phyloP scores from a whole-genome alignment of 1,139 yeast species.

The Hyphopichia khmerensis region DNA sequence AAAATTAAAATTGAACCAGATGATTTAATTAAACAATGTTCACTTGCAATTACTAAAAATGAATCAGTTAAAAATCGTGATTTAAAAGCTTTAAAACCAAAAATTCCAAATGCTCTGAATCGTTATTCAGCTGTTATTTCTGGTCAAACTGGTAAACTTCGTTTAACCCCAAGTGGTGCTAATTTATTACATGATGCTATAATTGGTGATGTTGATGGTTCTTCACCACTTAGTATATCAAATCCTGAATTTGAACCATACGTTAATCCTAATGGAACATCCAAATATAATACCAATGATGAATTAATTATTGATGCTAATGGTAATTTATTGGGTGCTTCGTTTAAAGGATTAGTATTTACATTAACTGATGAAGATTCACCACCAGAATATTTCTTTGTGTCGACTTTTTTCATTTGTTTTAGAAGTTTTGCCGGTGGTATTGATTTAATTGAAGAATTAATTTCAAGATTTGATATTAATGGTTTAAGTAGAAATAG shows the following conservation, averaged over 20 bases:
- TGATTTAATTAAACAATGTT: slow-evolving; percentile 60
- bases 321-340: slow-evolving; percentile 70
- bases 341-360: slow-evolving; percentile 71
- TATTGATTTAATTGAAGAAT: slow-evolving; percentile 64
- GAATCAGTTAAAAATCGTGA: slow-evolving; percentile 31
- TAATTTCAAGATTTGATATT: slow-evolving; percentile 66
- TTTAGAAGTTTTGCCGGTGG: slow-evolving; percentile 76
- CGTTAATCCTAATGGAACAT: slow-evolving; percentile 15
- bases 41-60: slow-evolving; percentile 57
- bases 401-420: slow-evolving; percentile 76
- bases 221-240: slow-evolving; percentile 43
- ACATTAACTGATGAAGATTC: slow-evolving; percentile 70
- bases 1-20: slow-evolving; percentile 58
- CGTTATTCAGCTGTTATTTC: slow-evolving; percentile 64
- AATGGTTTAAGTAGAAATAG: slow-evolving; percentile 30
- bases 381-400: slow-evolving; percentile 68
- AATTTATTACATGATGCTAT: slow-evolving; percentile 51
- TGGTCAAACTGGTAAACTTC: slow-evolving; percentile 53
- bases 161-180: slow-evolving; percentile 59
- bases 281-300: slow-evolving; percentile 25
- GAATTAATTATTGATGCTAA: slow-evolving; percentile 48
- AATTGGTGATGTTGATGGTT: slow-evolving; percentile 39
- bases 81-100: slow-evolving; percentile 15
- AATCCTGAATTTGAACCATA: slow-evolving; percentile 39
- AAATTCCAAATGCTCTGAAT: slow-evolving; percentile 20